Conservation (phyloP, 495 filamentous ascomycete genomes). For the Hypomontagnella submonticulosa region DNA sequence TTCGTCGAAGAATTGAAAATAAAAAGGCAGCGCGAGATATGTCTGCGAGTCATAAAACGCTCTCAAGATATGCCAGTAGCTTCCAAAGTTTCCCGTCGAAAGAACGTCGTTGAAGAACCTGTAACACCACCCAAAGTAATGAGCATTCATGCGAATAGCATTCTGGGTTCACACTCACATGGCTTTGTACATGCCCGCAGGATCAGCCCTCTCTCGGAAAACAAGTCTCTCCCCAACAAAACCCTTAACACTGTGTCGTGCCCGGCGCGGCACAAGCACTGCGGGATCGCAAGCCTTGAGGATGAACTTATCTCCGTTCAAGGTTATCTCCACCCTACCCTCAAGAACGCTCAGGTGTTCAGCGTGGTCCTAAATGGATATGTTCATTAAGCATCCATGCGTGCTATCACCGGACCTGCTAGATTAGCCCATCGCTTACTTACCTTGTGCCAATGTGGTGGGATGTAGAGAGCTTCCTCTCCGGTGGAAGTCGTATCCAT, state of each 20-base stretch:
- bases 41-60: slow-evolving; percentile 36
- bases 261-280: slow-evolving; percentile 24
- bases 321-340: slow-evolving; percentile 32
- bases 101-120: slow-evolving; percentile 44
- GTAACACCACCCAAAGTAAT: neutral
- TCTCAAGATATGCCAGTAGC: slow-evolving; percentile 32
- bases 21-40: slow-evolving; percentile 33
- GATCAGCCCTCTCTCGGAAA: slow-evolving; percentile 31
- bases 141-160: neutral
- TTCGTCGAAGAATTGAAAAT: slow-evolving; percentile 32
- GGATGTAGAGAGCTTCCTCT: slow-evolving; percentile 35
- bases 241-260: slow-evolving; percentile 28
- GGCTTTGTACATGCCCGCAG: slow-evolving; percentile 36
- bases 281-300: slow-evolving; percentile 35
- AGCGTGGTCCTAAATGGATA: slow-evolving; percentile 27
- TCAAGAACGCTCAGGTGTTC: slow-evolving; percentile 36
- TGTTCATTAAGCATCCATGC: slow-evolving; percentile 2
- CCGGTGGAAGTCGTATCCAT: slow-evolving; percentile 33
- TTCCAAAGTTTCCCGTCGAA: slow-evolving; percentile 24
- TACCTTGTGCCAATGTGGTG: slow-evolving; percentile 43
- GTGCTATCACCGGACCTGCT: neutral
- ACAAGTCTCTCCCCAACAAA: slow-evolving; percentile 34
- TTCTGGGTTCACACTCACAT: slow-evolving; percentile 24
- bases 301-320: slow-evolving; percentile 31
- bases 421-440: slow-evolving; percentile 9